phyloP scores from a whole-genome alignment of 352 stramenopile genomes.

The Phytophthora melonis region DNA sequence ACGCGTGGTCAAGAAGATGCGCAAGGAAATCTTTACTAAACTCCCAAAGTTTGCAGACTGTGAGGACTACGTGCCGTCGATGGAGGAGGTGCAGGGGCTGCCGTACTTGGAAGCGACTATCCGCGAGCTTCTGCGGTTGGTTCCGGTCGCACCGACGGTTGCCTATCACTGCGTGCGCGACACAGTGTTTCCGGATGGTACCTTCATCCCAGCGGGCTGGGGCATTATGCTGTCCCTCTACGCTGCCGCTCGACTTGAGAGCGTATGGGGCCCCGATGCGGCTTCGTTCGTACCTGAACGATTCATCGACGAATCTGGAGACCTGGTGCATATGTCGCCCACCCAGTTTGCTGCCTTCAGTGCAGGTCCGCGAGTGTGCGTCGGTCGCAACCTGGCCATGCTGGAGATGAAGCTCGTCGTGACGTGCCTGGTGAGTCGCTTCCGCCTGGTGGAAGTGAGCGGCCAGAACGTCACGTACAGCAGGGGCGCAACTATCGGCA shows the following conservation, averaged over 20 bases:
- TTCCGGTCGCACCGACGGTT: slow-evolving; percentile 42
- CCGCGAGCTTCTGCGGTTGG: slow-evolving; percentile 44
- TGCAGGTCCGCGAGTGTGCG: slow-evolving; percentile 31
- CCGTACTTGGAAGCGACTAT: slow-evolving; percentile 40
- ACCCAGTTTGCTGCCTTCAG: slow-evolving; percentile 35
- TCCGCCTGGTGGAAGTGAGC: slow-evolving; percentile 38
- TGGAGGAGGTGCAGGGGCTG: slow-evolving; percentile 29
- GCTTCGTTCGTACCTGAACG: slow-evolving; percentile 46
- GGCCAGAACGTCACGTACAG: slow-evolving; percentile 45
- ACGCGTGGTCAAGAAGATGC: slow-evolving; percentile 37
- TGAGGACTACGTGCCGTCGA: slow-evolving; percentile 25
- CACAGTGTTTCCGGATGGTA: slow-evolving; percentile 49
- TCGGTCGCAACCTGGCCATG: slow-evolving; percentile 53
- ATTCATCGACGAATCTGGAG: slow-evolving; percentile 35
- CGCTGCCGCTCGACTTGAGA: slow-evolving; percentile 35
- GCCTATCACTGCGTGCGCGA: slow-evolving; percentile 32
- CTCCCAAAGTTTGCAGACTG: slow-evolving; percentile 26
- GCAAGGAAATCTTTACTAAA: slow-evolving; percentile 31
- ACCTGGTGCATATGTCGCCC: slow-evolving; percentile 22
- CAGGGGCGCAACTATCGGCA: slow-evolving; percentile 44
- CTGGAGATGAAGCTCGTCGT: slow-evolving; percentile 73
- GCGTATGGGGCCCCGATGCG: slow-evolving; percentile 44
- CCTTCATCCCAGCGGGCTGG: slow-evolving; percentile 33
- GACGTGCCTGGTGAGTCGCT: slow-evolving; percentile 46
- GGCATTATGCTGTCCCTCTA: slow-evolving; percentile 41